phyloP scores from a whole-genome alignment of 495 filamentous ascomycete species.

The Aspergillus avenaceus region DNA sequence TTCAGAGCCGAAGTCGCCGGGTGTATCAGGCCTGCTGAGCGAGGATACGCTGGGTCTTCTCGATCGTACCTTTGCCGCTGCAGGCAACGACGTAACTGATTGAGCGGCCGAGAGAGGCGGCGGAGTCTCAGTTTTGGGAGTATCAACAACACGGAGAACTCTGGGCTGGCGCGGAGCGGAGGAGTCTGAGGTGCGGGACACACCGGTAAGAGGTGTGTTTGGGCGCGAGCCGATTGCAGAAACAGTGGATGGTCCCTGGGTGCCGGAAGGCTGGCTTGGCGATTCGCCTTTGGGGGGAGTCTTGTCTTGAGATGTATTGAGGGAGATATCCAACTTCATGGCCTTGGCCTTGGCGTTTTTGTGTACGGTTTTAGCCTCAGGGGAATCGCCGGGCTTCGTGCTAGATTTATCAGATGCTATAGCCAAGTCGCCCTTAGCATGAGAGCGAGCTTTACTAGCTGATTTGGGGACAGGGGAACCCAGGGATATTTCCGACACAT shows the following conservation, averaged over 20 bases:
- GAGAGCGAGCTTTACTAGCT: slow-evolving; percentile 26
- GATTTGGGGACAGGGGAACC: slow-evolving; percentile 41
- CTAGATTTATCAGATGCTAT: slow-evolving; percentile 13
- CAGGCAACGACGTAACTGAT: slow-evolving; percentile 37
- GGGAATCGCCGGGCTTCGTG: slow-evolving; percentile 6
- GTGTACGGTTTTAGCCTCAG: slow-evolving; percentile 11
- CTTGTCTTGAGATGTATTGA: slow-evolving; percentile 17
- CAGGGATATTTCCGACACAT: slow-evolving; percentile 38
- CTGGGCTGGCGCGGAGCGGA: slow-evolving; percentile 43
- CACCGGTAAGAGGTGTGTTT: slow-evolving; percentile 34
- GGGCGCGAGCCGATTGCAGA: slow-evolving; percentile 30
- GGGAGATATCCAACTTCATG: slow-evolving; percentile 29
- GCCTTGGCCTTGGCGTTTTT: slow-evolving; percentile 24
- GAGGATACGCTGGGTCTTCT: slow-evolving; percentile 58
- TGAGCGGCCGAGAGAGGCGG: slow-evolving; percentile 30
- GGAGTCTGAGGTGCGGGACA: slow-evolving; percentile 46
- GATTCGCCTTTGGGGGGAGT: slow-evolving; percentile 20
- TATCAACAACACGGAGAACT: slow-evolving; percentile 66
- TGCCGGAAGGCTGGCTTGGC: slow-evolving; percentile 10
- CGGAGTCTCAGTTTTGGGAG: slow-evolving; percentile 64
- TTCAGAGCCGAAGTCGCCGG: slow-evolving; percentile 74
- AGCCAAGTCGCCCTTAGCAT: slow-evolving; percentile 23
- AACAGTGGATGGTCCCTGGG: slow-evolving; percentile 15
- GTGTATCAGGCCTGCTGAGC: slow-evolving; percentile 69
- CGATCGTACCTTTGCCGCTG: slow-evolving; percentile 44